These are phyloP conservation scores for Pythium brachiatum DNA, from an alignment of 352 stramenopile species.

Conservation along the genomic window DNA sequence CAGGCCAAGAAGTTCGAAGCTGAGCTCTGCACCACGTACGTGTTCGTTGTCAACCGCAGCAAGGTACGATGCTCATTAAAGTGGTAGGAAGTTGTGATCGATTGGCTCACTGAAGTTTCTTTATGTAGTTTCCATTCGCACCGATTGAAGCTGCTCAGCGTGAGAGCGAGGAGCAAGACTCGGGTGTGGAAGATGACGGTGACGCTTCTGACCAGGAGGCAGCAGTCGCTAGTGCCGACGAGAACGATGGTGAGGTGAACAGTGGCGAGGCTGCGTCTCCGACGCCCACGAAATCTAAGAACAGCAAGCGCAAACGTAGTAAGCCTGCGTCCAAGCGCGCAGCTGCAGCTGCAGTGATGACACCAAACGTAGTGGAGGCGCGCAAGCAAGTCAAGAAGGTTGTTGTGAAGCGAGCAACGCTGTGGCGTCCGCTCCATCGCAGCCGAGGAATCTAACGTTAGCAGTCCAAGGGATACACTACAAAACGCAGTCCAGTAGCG, in stretches of 20 bases:
- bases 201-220: background rate
- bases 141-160: background rate
- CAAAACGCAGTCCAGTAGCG: too few relatives aligned
- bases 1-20: conserved; percentile 83
- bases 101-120: background rate
- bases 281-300: background rate
- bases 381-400: background rate
- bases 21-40: conserved; percentile 80
- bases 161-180: background rate
- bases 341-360: background rate
- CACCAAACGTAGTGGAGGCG: background rate
- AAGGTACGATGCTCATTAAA: conserved; percentile 40
- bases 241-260: background rate
- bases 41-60: conserved; percentile 81
- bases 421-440: conserved; percentile 33
- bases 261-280: background rate
- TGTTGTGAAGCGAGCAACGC: background rate
- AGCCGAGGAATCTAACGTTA: background rate
- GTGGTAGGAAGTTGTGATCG: too few relatives aligned
- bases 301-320: conserved; percentile 19
- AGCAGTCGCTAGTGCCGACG: background rate
- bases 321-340: conserved; percentile 3
- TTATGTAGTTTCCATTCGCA: conserved; percentile 18
- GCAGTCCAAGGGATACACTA: background rate
- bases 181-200: background rate